Evolutionary conservation across 768 basidiomycete species (phyloP).

Genomic region (Boletus pseudopeckii): DNA sequence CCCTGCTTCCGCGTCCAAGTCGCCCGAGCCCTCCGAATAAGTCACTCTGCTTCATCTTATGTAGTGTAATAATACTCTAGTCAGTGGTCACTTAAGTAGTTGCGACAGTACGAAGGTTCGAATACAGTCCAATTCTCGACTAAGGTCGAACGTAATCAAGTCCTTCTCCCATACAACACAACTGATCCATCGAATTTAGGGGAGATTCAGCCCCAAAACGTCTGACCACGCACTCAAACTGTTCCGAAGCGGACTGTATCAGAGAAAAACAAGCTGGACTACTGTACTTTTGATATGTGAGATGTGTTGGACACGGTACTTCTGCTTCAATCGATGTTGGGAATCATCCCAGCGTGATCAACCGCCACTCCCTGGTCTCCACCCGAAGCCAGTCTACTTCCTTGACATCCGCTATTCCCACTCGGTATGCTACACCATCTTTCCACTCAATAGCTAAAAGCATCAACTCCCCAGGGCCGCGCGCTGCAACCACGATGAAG

Average conservation of each 20-base stretch:
- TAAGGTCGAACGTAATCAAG: too few species aligned
- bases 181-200: too few species aligned
- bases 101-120: too few species aligned
- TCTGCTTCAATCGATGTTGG: neutral
- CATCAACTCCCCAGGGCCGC: neutral
- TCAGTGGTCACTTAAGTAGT: too few species aligned
- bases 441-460: constrained; percentile 15
- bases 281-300: neutral
- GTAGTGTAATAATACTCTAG: neutral
- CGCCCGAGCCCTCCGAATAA: neutral
- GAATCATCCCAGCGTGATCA: constrained; percentile 7
- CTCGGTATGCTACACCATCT: constrained; percentile 13
- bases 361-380: constrained; percentile 11
- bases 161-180: too few species aligned
- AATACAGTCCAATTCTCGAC: too few species aligned
- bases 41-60: neutral
- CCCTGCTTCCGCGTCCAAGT: constrained; percentile 4
- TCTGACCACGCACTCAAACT: neutral
- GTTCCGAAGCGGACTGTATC: neutral
- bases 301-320: neutral
- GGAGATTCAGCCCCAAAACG: neutral
- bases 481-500: constrained; percentile 7
- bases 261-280: neutral
- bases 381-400: neutral
- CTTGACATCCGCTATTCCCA: neutral